These are phyloP conservation scores for Polysphondylium violaceum DNA, from an alignment of 78 protist genomes.

Conservation along the genomic window DNA sequence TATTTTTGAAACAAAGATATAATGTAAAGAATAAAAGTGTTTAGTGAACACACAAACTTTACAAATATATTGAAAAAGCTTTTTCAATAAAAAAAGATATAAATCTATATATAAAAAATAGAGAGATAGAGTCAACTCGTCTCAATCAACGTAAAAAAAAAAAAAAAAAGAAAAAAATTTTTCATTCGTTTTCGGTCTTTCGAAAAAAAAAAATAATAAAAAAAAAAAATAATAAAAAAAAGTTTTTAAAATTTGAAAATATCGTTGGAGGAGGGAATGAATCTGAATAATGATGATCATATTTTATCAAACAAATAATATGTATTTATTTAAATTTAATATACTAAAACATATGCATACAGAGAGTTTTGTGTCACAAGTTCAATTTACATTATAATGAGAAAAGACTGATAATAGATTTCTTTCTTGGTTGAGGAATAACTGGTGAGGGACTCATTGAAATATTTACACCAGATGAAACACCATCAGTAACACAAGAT, in stretches of 20 bases:
- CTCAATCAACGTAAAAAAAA: neutral
- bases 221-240: neutral
- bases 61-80: neutral
- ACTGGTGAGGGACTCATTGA: slow-evolving; percentile 77
- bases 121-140: neutral
- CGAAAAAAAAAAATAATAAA: neutral
- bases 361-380: neutral
- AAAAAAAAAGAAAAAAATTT: slow-evolving; percentile 9
- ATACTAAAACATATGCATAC: neutral
- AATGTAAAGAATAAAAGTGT: too few relatives aligned
- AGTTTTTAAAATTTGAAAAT: neutral
- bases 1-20: neutral
- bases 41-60: neutral
- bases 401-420: slow-evolving; percentile 55
- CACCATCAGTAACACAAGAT: slow-evolving; percentile 68
- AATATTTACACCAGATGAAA: slow-evolving; percentile 49
- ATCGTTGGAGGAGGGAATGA: neutral
- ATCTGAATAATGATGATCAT: neutral
- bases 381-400: slow-evolving; percentile 5
- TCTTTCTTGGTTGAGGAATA: slow-evolving; percentile 70
- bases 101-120: neutral
- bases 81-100: neutral
- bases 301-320: neutral
- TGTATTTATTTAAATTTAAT: neutral
- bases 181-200: neutral